Evolutionary conservation across 345 rosid species (phyloP).

Genomic region (Salix koriyanagi): DNA sequence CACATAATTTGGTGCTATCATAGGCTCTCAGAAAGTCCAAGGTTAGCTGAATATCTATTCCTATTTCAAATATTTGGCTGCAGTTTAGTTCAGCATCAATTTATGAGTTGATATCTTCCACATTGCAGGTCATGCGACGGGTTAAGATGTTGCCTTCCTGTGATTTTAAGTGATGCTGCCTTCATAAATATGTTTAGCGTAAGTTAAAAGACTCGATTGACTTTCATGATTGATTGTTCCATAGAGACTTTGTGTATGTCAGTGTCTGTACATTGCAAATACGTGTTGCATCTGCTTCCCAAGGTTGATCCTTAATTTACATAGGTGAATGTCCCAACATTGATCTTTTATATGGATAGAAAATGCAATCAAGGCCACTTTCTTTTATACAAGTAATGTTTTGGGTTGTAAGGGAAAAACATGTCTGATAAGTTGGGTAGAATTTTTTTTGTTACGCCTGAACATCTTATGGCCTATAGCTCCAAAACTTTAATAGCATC

Average conservation of each 20-base stretch:
- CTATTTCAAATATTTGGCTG: not conserved
- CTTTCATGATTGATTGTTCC: not conserved
- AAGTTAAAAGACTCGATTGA: not conserved
- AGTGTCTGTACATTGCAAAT: too few species aligned
- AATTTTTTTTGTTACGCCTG: not conserved
- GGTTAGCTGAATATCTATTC: constrained; percentile 27
- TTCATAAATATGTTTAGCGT: not conserved
- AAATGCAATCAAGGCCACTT: not conserved
- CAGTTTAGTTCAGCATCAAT: not conserved
- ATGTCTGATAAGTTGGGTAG: not conserved
- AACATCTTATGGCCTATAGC: not conserved
- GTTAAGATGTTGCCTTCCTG: not conserved
- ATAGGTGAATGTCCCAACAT: not conserved
- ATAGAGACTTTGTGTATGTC: not conserved
- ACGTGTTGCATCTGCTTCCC: not conserved
- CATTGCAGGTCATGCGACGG: constrained; percentile 8
- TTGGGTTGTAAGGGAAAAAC: not conserved
- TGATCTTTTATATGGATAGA: not conserved
- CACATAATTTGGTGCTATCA: constrained; percentile 40
- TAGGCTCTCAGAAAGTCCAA: constrained; percentile 41
- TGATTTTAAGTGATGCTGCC: not conserved
- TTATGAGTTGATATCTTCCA: not conserved
- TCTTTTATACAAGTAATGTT: not conserved
- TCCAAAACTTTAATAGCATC: not conserved
- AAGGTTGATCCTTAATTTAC: not conserved